Base-by-base conservation (phyloP, 2,329 filamentous ascomycete genomes). In the Phaeosphaeria sp. region DNA sequence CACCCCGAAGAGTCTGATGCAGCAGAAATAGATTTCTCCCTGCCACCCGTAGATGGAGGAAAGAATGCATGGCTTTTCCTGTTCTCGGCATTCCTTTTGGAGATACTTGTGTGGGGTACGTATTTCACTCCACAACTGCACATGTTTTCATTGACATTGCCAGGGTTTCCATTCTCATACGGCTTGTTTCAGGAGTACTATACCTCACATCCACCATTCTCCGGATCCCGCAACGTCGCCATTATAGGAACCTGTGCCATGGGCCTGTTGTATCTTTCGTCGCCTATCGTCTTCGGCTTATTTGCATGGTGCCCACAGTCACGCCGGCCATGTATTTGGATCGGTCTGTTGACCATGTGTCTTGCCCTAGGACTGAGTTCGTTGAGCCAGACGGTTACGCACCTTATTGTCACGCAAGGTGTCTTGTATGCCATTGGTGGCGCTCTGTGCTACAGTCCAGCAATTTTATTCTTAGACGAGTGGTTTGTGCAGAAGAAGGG, bases 171-270 rank as follows among this genome's bases (percentile, higher is more conserved):
- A 0, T 87, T 88, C 55, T 83, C 87, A 0, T 92, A 88, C 70
- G 89, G 89, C 44, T 82, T 92, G 22, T 91, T 92, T 67, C 88
- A 91, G 64, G 83, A 88, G 51, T 89, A 90, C 73, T 91, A 91
- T 72, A 83, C 80, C 36, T 83, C 79, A 1, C 81, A 88, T 56
- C 81, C 81, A 4, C 84, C 85, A 1, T 91, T 91, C 54, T 75
- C 77, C 3, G 81, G 81, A 2, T 81, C 71, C 9, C 71, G 82
- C 0, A 78, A 81, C 25, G 86, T 90, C 50, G 82, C 88, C 27
- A 79, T 87, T 15, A 86, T 91, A 53, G 89, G 89, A 0, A 90
- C 88, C 1, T 86, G 83, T 54, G 81, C 87, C 3, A 84, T 84
- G 85, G 82, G 81, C 1, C 70, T 82, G 20, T 77, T 82, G 62